These are phyloP conservation scores for Diplocarpon rosae DNA, from an alignment of 2,329 filamentous ascomycete genomes.

Conservation along the genomic window DNA sequence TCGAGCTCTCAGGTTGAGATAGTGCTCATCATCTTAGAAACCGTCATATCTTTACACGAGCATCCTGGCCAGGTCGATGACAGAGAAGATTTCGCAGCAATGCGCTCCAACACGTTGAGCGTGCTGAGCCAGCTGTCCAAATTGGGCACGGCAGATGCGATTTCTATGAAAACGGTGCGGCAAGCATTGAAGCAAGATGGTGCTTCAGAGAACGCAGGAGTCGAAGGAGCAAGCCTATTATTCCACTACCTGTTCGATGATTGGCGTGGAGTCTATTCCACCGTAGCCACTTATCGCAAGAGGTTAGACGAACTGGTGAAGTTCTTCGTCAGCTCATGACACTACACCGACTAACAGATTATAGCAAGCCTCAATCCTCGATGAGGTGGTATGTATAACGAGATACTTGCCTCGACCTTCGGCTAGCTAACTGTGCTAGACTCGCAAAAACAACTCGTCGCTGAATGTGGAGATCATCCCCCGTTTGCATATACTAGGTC, in stretches of 20 bases:
- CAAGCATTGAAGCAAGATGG: conserved; percentile 22
- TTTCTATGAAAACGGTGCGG: conserved; percentile 25
- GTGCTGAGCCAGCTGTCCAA: conserved; percentile 51
- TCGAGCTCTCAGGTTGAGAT: neutral
- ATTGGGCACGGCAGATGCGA: conserved; percentile 29
- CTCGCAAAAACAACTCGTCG: conserved; percentile 28
- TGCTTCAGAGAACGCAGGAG: conserved; percentile 23
- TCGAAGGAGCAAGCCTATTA: conserved; percentile 46
- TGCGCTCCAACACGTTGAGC: conserved; percentile 46
- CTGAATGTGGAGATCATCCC: conserved; percentile 43
- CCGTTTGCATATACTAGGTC: conserved; percentile 46
- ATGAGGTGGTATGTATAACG: conserved; percentile 18
- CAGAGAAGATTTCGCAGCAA: conserved; percentile 18
- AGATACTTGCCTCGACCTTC: no score
- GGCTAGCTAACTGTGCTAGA: conserved; percentile 16
- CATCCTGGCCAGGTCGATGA: conserved; percentile 30
- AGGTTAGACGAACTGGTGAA: conserved; percentile 40
- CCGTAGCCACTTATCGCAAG: conserved; percentile 36
- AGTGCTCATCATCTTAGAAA: conserved; percentile 35
- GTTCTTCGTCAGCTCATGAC: neutral
- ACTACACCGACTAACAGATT: neutral
- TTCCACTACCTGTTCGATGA: conserved; percentile 61
- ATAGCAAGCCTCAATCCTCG: conserved; percentile 20
- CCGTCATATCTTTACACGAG: conserved; percentile 61
- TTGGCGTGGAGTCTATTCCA: conserved; percentile 47